phyloP scores from a whole-genome alignment of 139 green algal species.

The Chlorella vulgaris region DNA sequence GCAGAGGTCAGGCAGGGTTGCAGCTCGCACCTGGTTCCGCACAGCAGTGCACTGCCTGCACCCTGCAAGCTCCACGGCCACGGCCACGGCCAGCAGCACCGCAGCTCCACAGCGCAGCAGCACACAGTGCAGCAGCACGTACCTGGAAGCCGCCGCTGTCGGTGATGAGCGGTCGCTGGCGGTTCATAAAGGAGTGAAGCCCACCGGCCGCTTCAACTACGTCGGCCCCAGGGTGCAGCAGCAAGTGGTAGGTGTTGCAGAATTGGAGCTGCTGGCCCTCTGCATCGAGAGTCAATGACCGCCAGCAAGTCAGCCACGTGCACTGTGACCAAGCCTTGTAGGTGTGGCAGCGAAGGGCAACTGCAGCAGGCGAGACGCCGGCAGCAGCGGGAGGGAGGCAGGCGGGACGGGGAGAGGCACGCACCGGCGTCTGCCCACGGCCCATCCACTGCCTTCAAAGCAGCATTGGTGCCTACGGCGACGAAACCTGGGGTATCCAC shows the following conservation, averaged over 20 bases:
- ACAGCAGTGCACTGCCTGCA: too few species aligned
- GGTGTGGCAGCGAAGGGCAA: too few species aligned
- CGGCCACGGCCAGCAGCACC: too few species aligned
- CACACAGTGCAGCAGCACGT: not conserved
- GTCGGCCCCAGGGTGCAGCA: slow-evolving; percentile 58
- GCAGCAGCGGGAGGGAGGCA: not conserved
- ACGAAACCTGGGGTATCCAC: slow-evolving; percentile 59
- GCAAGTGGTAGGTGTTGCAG: slow-evolving; percentile 61
- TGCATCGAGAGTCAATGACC: not conserved
- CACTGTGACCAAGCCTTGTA: too few species aligned
- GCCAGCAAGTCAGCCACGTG: too few species aligned
- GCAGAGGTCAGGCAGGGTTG: too few species aligned
- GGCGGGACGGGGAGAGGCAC: slow-evolving; percentile 21
- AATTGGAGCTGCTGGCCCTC: slow-evolving; percentile 37
- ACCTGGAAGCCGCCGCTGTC: slow-evolving; percentile 63
- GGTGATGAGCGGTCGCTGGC: slow-evolving; percentile 56
- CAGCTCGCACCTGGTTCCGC: too few species aligned
- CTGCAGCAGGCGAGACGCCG: not conserved
- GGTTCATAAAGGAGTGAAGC: slow-evolving; percentile 57
- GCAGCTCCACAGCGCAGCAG: too few species aligned
- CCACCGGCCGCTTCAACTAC: slow-evolving; percentile 48
- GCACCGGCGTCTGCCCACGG: slow-evolving; percentile 32
- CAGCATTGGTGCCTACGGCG: slow-evolving; percentile 58
- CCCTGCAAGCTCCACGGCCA: too few species aligned
- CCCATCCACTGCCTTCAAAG: slow-evolving; percentile 53